Conservation (phyloP, 441 rosid species). For the Pelargonium citronellum region DNA sequence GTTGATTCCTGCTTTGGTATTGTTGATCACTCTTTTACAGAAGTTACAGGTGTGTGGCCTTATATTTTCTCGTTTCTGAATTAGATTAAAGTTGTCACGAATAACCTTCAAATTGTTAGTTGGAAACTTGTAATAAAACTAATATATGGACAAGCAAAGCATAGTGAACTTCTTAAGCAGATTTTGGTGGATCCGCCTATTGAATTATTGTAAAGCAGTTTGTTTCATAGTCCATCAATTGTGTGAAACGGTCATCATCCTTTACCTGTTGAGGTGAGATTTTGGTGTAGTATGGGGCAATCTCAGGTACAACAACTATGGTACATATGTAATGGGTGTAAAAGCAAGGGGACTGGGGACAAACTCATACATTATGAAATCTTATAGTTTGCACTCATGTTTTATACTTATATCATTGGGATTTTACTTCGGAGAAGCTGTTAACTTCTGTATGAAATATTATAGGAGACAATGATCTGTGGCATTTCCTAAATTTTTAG, state of each 20-base stretch:
- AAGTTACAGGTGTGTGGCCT: conserved; percentile 63
- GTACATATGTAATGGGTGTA: background rate
- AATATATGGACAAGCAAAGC: background rate
- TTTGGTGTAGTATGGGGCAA: background rate
- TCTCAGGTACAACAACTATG: background rate
- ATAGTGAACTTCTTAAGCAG: background rate
- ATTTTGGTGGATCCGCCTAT: background rate
- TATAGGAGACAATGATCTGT: background rate
- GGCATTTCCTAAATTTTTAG: background rate
- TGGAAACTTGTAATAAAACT: background rate
- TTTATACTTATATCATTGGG: background rate
- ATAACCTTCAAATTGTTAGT: background rate
- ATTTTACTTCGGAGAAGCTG: conserved; percentile 2
- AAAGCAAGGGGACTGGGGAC: too few relatives aligned
- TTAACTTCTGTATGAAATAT: conserved; percentile 6
- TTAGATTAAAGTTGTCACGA: background rate
- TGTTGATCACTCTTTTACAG: conserved; percentile 68
- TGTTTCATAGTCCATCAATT: background rate
- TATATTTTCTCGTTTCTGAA: background rate
- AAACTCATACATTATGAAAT: too few relatives aligned
- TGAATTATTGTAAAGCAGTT: too few relatives aligned
- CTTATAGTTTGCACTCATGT: too few relatives aligned
- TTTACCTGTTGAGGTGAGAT: background rate
- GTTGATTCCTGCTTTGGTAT: conserved; percentile 69
- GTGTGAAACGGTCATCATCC: background rate